Percentiles rank a stretch among this genome's conserved stretches.
Evolutionary conservation across 2,329 filamentous ascomycete genomes (phyloP).

Genomic region (Phaeosphaeriaceae sp.): DNA sequence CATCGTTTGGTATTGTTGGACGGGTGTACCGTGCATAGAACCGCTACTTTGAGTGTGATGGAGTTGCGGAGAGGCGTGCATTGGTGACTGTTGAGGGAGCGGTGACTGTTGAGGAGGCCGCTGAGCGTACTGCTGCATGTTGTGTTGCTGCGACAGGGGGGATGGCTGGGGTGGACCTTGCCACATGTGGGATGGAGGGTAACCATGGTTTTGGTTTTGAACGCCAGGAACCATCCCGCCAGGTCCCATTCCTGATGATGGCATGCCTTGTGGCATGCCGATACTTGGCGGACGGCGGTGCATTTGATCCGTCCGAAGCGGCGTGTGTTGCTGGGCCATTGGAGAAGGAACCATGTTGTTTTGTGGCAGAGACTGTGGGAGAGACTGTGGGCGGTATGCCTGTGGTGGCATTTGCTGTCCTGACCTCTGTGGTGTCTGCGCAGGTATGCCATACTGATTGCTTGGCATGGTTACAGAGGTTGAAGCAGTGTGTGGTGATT

Average conservation of each 20-base stretch:
- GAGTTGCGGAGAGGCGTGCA: conserved; percentile 58
- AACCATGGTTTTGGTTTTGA: conserved; percentile 55
- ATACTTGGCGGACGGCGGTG: conserved; percentile 69
- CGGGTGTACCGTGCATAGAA: conserved; percentile 51
- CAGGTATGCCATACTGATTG: conserved; percentile 63
- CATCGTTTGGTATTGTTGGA: conserved; percentile 56
- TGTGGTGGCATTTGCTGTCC: conserved; percentile 67
- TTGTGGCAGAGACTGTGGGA: conserved; percentile 73
- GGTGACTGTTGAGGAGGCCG: conserved; percentile 51
- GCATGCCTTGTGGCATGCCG: conserved; percentile 45
- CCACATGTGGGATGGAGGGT: conserved; percentile 57
- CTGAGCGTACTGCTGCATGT: conserved; percentile 54
- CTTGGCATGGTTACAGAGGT: conserved; percentile 62
- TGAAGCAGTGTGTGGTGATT: conserved; percentile 63
- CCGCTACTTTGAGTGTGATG: conserved; percentile 52
- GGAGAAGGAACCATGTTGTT: conserved; percentile 75
- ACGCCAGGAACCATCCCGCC: conserved; percentile 46
- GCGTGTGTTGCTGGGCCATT: conserved; percentile 71
- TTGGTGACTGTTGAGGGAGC: conserved; percentile 56
- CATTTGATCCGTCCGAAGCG: conserved; percentile 66
- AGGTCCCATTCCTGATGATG: conserved; percentile 43
- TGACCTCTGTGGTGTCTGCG: conserved; percentile 64
- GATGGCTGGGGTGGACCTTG: conserved; percentile 57
- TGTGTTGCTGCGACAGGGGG: conserved; percentile 55
- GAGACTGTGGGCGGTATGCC: conserved; percentile 73